Percentiles rank a stretch among this genome's conserved stretches.
These are phyloP conservation scores for Diaporthe caulivora DNA, from an alignment of 2,329 filamentous ascomycete genomes.

Conservation along the genomic window DNA sequence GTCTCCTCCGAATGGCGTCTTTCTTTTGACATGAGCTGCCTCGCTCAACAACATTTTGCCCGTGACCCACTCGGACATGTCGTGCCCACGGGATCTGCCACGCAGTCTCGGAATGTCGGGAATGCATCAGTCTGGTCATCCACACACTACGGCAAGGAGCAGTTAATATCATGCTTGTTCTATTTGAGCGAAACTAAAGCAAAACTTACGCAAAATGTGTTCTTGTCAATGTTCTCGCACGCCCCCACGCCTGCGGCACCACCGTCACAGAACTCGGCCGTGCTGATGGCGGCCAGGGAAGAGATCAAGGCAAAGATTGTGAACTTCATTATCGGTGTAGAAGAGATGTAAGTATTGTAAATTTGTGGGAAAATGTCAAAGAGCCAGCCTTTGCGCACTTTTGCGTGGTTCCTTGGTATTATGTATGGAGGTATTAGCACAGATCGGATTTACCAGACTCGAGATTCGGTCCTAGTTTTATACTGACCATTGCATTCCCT, in stretches of 20 bases:
- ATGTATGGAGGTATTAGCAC: not conserved
- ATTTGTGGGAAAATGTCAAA: not conserved
- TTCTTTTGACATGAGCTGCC: not conserved
- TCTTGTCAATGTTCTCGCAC: not conserved
- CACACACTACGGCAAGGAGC: not conserved
- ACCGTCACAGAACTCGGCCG: not conserved
- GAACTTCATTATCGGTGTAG: not conserved
- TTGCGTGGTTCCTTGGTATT: too few relatives aligned
- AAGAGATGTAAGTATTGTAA: not conserved
- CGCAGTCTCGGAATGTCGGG: not conserved
- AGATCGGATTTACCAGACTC: too few relatives aligned
- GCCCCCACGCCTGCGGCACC: not conserved
- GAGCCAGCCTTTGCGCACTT: not conserved
- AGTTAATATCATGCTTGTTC: not conserved
- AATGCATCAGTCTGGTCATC: constrained; percentile 5
- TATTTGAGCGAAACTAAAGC: rapidly evolving
- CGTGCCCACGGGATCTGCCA: not conserved
- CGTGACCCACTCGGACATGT: not conserved
- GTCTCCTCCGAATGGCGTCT: too few relatives aligned
- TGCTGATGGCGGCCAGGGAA: not conserved
- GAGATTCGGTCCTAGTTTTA: too few relatives aligned
- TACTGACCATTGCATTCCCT: not conserved
- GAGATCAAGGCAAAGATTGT: not conserved
- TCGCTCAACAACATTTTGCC: not conserved
- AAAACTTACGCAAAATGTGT: not conserved